Conservation (phyloP, 2,329 filamentous ascomycete species). For the Colletotrichum tanaceti region DNA sequence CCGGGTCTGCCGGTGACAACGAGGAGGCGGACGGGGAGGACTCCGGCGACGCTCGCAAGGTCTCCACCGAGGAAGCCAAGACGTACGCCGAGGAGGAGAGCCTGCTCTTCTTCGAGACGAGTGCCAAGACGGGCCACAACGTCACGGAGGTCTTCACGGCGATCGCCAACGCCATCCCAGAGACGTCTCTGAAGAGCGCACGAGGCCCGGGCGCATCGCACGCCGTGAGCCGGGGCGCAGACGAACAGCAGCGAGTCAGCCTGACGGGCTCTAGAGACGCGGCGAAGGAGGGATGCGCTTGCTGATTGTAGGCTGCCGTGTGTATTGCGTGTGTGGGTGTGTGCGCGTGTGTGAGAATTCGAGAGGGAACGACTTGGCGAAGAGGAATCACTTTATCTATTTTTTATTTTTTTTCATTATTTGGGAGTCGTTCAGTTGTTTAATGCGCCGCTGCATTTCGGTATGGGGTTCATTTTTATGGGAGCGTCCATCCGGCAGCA, state of each 20-base stretch:
- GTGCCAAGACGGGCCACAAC: conserved; percentile 94
- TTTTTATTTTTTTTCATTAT: conserved; percentile 20
- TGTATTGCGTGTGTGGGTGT: conserved; percentile 14
- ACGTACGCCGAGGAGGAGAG: conserved; percentile 94
- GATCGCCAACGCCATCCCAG: conserved; percentile 97
- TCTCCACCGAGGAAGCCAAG: conserved; percentile 91
- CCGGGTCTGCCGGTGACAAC: conserved; percentile 57
- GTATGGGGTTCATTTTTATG: conserved; percentile 36
- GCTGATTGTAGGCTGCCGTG: conserved; percentile 59
- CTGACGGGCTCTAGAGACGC: conserved; percentile 78
- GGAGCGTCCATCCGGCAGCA: conserved; percentile 36
- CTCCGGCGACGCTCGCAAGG: conserved; percentile 82
- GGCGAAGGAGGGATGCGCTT: conserved; percentile 93
- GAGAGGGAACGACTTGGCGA: conserved; percentile 21
- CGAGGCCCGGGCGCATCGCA: conserved; percentile 75
- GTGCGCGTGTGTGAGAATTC: conserved; percentile 15
- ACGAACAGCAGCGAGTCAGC: conserved; percentile 81
- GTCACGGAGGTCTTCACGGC: conserved; percentile 97
- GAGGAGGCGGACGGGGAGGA: conserved; percentile 69
- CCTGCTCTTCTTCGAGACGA: conserved; percentile 96
- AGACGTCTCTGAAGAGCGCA: conserved; percentile 92
- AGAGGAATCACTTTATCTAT: conserved; percentile 18
- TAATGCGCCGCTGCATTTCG: conserved; percentile 40
- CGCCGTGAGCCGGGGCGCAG: conserved; percentile 67
- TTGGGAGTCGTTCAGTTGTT: conserved; percentile 36